A percentile compares a stretch with the other conserved stretches of the same genome.
Conservation (phyloP, 805 yeast genomes). For the Wickerhamiella azymoides region DNA sequence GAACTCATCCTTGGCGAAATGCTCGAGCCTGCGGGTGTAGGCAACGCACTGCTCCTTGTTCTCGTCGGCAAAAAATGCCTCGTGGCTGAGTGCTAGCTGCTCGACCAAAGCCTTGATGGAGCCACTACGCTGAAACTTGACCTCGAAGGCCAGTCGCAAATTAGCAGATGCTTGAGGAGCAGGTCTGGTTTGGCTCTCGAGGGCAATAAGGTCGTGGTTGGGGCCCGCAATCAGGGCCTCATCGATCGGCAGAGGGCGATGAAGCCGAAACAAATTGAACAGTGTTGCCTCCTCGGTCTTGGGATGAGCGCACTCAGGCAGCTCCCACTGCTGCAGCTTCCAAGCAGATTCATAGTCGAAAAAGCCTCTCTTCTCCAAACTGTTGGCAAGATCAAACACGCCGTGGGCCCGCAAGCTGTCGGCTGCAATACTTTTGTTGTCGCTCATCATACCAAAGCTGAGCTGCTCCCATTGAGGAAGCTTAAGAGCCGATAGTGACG, state of each 20-base stretch:
- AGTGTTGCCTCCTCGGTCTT: slow-evolving; percentile 33
- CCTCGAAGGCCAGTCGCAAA: slow-evolving; percentile 11
- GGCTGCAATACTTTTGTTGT: not conserved
- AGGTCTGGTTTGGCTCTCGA: not conserved
- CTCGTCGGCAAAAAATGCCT: slow-evolving; percentile 8
- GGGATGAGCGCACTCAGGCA: slow-evolving; percentile 35
- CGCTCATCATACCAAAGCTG: slow-evolving; percentile 8
- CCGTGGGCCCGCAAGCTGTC: slow-evolving; percentile 9
- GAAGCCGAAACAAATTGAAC: slow-evolving; percentile 36
- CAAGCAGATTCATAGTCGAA: slow-evolving; percentile 33
- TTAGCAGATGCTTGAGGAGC: not conserved
- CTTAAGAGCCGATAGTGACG: not conserved
- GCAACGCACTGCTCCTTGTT: slow-evolving; percentile 3
- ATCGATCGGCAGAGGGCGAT: not conserved
- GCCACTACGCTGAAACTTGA: slow-evolving; percentile 21
- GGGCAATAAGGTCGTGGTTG: not conserved
- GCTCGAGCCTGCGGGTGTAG: slow-evolving; percentile 13
- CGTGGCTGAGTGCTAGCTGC: slow-evolving; percentile 10
- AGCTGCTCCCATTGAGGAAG: slow-evolving; percentile 11
- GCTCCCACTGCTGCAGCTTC: slow-evolving; percentile 67
- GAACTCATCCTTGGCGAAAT: not conserved
- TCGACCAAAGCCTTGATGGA: not conserved
- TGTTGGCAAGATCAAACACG: slow-evolving; percentile 11
- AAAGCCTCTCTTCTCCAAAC: not conserved
- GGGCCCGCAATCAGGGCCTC: not conserved